phyloP scores from a whole-genome alignment of 257 asterid genomes.

The Solanum tacnaense region DNA sequence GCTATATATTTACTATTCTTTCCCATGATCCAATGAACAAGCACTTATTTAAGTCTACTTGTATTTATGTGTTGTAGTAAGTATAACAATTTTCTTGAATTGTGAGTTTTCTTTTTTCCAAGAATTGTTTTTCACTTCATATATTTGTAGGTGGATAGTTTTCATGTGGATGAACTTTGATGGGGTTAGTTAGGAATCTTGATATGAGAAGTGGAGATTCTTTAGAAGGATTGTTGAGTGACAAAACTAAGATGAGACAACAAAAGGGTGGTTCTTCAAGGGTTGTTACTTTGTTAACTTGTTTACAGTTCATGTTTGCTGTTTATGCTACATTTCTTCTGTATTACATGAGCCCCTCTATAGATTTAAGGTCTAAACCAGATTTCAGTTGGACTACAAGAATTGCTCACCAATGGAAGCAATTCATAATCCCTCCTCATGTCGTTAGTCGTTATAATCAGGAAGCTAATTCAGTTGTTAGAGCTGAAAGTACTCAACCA shows the following conservation, averaged over 20 bases:
- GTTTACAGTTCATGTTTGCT: constrained; percentile 75
- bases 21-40: constrained; percentile 1
- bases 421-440: constrained; percentile 37
- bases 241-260: constrained; percentile 25
- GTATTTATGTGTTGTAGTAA: not conserved
- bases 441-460: constrained; percentile 33
- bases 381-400: constrained; percentile 69
- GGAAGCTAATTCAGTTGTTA: constrained; percentile 13
- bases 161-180: not conserved
- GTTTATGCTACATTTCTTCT: constrained; percentile 73
- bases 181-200: constrained; percentile 30
- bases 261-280: constrained; percentile 32
- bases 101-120: not conserved
- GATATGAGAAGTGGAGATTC: constrained; percentile 46
- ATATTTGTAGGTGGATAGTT: not conserved
- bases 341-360: constrained; percentile 63
- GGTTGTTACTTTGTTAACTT: constrained; percentile 57
- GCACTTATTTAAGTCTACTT: not conserved
- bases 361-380: constrained; percentile 53
- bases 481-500: not conserved
- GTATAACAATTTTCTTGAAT: not conserved
- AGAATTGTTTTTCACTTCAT: not conserved
- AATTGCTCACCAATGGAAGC: constrained; percentile 66
- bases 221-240: constrained; percentile 67
- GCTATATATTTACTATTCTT: not conserved